Conservation (phyloP, 192 early-diverging fungal species). For the Backusella australiensis region DNA sequence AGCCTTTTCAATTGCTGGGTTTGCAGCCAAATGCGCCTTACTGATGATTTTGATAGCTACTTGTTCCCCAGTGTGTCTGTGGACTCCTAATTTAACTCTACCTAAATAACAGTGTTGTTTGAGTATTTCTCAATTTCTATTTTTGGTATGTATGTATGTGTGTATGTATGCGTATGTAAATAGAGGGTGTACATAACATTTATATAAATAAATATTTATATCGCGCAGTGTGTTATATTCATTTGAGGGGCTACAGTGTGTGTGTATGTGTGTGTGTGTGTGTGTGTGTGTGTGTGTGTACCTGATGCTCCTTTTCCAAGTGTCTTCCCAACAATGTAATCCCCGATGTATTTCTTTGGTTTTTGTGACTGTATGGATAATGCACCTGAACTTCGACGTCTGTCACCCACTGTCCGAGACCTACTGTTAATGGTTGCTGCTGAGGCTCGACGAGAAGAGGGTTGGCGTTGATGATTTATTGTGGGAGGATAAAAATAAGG, state of each 20-base stretch:
- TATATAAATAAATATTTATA: no score
- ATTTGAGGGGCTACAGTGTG: background rate
- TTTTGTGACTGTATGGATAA: constrained; percentile 23
- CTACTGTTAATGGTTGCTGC: background rate
- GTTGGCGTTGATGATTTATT: background rate
- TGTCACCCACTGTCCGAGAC: constrained; percentile 24
- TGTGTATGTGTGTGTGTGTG: background rate
- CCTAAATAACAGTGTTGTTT: constrained; percentile 22
- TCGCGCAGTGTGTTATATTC: background rate
- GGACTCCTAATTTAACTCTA: constrained; percentile 48
- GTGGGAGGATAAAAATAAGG: background rate
- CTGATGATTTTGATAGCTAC: constrained; percentile 54
- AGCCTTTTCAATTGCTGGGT: constrained; percentile 48
- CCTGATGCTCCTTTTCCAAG: constrained; percentile 54
- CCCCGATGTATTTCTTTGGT: constrained; percentile 41
- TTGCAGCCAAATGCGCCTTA: constrained; percentile 46
- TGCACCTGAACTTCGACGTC: constrained; percentile 21
- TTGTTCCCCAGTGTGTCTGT: constrained; percentile 46
- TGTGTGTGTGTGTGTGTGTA: constrained; percentile 15
- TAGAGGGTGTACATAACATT: background rate
- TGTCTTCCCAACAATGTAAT: constrained; percentile 47
- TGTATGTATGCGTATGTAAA: background rate
- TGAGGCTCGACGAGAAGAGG: constrained; percentile 14
- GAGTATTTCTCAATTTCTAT: background rate
- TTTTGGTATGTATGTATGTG: background rate